Conservation (phyloP, 2,329 filamentous ascomycete genomes). For the Epichloe scottii region DNA sequence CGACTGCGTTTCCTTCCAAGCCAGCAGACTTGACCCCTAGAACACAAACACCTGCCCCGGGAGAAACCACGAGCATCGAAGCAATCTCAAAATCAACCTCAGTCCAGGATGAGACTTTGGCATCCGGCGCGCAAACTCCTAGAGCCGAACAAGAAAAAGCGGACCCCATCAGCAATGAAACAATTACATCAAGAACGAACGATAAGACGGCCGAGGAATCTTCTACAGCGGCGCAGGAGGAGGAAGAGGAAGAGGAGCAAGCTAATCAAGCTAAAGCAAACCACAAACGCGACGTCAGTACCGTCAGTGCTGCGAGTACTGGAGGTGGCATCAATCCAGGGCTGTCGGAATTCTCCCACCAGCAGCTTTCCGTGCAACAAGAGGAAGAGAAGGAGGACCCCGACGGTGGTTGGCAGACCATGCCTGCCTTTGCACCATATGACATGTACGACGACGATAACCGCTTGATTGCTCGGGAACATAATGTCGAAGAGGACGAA, state of each 20-base stretch:
- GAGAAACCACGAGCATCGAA: background rate
- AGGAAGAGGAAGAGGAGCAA: background rate
- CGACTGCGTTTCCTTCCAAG: background rate
- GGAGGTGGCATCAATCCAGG: slow-evolving; percentile 8
- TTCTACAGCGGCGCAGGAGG: background rate
- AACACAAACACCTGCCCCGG: background rate
- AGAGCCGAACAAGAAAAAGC: background rate
- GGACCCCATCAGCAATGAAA: slow-evolving; percentile 1
- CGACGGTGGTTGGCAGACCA: slow-evolving; percentile 76
- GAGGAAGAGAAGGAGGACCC: slow-evolving; percentile 39
- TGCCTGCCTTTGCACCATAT: slow-evolving; percentile 86
- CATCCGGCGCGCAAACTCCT: background rate
- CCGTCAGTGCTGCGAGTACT: slow-evolving; percentile 20
- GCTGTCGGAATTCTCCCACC: slow-evolving; percentile 85
- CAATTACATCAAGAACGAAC: background rate
- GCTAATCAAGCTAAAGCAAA: slow-evolving; percentile 6
- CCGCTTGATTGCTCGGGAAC: slow-evolving; percentile 71
- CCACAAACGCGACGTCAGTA: slow-evolving; percentile 26
- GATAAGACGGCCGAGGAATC: background rate
- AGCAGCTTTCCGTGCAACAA: slow-evolving; percentile 52
- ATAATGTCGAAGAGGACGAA: slow-evolving; percentile 56
- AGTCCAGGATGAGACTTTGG: background rate
- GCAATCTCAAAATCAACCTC: background rate
- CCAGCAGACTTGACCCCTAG: background rate
- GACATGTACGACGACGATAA: slow-evolving; percentile 96